phyloP scores from a whole-genome alignment of 768 basidiomycete genomes.

The Rossbeevera mucosa region DNA sequence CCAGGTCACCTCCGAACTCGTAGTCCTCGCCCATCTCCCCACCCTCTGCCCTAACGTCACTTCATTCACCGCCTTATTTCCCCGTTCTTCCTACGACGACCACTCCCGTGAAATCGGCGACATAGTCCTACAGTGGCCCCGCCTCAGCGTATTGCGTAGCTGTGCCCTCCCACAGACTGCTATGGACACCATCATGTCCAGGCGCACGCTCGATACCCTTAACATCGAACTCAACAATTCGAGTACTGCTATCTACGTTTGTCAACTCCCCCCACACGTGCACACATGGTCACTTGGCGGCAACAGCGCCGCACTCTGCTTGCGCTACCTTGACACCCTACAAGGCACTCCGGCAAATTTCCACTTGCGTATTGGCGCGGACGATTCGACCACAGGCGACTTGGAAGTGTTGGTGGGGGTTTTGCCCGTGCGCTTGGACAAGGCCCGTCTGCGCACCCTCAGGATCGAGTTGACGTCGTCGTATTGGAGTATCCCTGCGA shows the following conservation, averaged over 20 bases:
- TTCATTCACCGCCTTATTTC: slow-evolving; percentile 24
- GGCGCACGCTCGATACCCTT: slow-evolving; percentile 14
- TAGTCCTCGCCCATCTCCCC: slow-evolving; percentile 18
- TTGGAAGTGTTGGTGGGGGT: slow-evolving; percentile 10
- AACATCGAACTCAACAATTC: slow-evolving; percentile 28
- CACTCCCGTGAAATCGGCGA: slow-evolving; percentile 24
- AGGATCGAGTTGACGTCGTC: slow-evolving; percentile 25
- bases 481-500: slow-evolving; percentile 23
- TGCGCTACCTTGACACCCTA: slow-evolving; percentile 19
- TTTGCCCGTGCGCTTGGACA: slow-evolving; percentile 14
- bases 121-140: slow-evolving; percentile 20
- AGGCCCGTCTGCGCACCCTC: slow-evolving; percentile 6
- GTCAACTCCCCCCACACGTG: slow-evolving; percentile 15
- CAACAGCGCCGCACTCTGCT: slow-evolving; percentile 20
- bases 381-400: slow-evolving; percentile 21
- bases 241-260: slow-evolving; percentile 15
- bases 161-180: slow-evolving; percentile 20
- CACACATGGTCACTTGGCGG: slow-evolving; percentile 22
- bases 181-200: slow-evolving; percentile 18
- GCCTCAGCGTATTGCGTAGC: slow-evolving; percentile 13
- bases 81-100: slow-evolving; percentile 25
- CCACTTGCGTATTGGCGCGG: slow-evolving; percentile 21
- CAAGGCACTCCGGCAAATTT: slow-evolving; percentile 16
- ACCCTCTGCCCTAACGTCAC: slow-evolving; percentile 23
- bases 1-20: slow-evolving; percentile 18